Conservation (phyloP, 1,284 basidiomycete genomes). For the Microbotryum saponariae region DNA sequence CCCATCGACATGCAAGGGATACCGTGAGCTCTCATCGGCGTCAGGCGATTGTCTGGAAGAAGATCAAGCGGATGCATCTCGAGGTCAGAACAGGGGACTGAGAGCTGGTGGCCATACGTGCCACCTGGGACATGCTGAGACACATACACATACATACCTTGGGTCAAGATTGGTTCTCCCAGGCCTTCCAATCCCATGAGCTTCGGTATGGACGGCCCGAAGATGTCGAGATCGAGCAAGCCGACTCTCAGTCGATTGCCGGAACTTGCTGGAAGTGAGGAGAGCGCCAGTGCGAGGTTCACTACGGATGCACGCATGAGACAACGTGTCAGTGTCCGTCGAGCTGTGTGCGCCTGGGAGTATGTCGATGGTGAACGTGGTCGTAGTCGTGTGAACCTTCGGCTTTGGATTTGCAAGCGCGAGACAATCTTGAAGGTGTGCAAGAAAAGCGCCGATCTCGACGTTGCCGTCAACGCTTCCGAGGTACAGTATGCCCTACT, state of each 20-base stretch:
- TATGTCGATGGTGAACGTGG: no score
- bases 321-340: no score
- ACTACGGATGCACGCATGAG: conserved; percentile 46
- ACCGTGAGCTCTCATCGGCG: conserved; percentile 82
- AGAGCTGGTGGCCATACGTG: no score
- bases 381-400: conserved; percentile 4
- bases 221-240: conserved; percentile 88
- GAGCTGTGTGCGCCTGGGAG: no score
- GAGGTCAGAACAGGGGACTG: not conserved
- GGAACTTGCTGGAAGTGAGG: conserved; percentile 38
- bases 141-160: conserved; percentile 46
- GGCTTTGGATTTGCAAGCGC: not conserved
- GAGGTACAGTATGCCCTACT: conserved; percentile 28
- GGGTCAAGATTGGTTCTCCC: conserved; percentile 71
- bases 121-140: not conserved
- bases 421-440: not conserved
- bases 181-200: conserved; percentile 80
- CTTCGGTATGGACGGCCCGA: conserved; percentile 91
- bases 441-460: not conserved
- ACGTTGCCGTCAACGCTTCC: no score
- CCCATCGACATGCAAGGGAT: conserved; percentile 97
- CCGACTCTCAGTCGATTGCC: conserved; percentile 56
- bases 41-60: conserved; percentile 50
- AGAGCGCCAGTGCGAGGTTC: conserved; percentile 72
- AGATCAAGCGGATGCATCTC: not conserved